Percentiles rank a stretch among this genome's conserved stretches.
Conservation (phyloP, 1,284 basidiomycete species). For the Rhodotorula sp. region DNA sequence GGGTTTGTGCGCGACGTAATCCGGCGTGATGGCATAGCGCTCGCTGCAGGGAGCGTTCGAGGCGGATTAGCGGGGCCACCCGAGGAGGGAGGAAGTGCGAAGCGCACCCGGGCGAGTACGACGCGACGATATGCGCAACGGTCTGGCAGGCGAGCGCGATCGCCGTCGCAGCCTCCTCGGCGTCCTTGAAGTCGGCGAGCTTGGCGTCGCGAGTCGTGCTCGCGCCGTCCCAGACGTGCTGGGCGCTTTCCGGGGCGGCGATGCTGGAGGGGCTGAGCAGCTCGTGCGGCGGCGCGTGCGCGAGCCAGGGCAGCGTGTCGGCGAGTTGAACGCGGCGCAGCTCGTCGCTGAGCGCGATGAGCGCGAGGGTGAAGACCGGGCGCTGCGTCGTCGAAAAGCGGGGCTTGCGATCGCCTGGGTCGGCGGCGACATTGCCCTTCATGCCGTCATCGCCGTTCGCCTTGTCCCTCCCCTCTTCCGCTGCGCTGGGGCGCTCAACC, state of each 20-base stretch:
- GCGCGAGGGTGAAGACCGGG: conserved; percentile 11
- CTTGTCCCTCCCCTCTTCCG: neutral
- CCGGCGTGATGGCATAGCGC: conserved; percentile 12
- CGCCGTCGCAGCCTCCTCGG: conserved; percentile 29
- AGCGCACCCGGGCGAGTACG: conserved; percentile 23
- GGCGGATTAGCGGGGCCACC: fast-evolving
- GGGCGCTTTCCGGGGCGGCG: neutral
- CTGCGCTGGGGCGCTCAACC: no score
- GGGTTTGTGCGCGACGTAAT: neutral
- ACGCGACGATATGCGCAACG: conserved; percentile 29
- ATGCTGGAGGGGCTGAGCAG: conserved; percentile 2
- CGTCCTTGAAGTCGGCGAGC: conserved; percentile 4
- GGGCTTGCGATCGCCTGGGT: neutral
- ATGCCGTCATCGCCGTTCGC: neutral
- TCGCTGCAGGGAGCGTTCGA: conserved; percentile 5
- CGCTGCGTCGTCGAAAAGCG: neutral
- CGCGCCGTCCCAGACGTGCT: conserved; percentile 29
- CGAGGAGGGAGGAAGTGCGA: no score
- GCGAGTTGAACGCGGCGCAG: conserved; percentile 16
- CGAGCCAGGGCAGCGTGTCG: conserved; percentile 29
- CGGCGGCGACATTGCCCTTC: neutral
- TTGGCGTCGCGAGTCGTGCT: neutral
- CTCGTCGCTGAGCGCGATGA: conserved; percentile 32
- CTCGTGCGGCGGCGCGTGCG: conserved; percentile 6
- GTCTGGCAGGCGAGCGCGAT: conserved; percentile 42